Conservation (phyloP, 192 early-diverging fungal genomes). For the Coemansia javaensis region DNA sequence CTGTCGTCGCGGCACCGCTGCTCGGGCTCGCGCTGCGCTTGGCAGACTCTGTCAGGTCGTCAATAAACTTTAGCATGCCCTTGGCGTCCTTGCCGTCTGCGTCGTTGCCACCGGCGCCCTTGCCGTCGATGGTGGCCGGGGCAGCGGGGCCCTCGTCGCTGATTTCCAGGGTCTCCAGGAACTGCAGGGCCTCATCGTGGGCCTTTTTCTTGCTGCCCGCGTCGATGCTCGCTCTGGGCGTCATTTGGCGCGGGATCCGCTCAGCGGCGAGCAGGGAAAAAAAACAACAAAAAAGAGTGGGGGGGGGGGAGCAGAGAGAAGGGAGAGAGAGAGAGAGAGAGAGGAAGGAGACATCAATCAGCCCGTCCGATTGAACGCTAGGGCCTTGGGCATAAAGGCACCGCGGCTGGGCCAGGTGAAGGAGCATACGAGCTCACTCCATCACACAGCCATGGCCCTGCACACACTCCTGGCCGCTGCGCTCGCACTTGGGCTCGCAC, state of each 20-base stretch:
- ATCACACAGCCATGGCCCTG: background rate
- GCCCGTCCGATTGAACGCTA: too few relatives aligned
- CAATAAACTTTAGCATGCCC: conserved; percentile 40
- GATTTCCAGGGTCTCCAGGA: conserved; percentile 45
- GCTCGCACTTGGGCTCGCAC: background rate
- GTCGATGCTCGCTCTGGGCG: conserved; percentile 16
- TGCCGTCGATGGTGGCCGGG: background rate
- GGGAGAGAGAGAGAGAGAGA: background rate
- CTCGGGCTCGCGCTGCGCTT: conserved; percentile 28
- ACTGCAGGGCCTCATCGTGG: conserved; percentile 48
- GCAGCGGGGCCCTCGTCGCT: conserved; percentile 8
- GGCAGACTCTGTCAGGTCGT: conserved; percentile 48
- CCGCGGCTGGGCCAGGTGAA: too few relatives aligned
- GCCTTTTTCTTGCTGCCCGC: conserved; percentile 40
- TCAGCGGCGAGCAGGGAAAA: background rate
- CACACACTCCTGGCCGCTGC: background rate
- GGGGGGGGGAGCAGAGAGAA: background rate
- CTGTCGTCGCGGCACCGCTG: background rate
- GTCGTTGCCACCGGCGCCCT: conserved; percentile 1
- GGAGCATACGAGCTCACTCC: too few relatives aligned
- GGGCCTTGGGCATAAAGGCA: too few relatives aligned
- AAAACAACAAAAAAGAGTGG: background rate
- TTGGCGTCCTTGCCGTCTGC: conserved; percentile 28
- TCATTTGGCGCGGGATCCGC: conserved; percentile 13
- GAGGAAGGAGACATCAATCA: too few relatives aligned